Conservation (phyloP, 2,329 filamentous ascomycete species). For the Graphilbum sp. region DNA sequence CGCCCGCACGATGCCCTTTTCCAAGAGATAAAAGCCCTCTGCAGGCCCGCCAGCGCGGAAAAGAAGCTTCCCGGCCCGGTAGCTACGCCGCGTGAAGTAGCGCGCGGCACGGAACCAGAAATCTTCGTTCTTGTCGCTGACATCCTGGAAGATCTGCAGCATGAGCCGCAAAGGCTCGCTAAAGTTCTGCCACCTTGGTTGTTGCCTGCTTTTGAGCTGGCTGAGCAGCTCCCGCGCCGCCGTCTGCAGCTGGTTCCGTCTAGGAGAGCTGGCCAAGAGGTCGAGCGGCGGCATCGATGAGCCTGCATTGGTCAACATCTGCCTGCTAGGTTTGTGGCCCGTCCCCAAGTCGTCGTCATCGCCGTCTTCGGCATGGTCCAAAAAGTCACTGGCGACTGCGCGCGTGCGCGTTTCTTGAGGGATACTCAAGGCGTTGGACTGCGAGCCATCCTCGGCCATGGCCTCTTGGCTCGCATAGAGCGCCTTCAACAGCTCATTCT, state of each 20-base stretch:
- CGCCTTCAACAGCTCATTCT: slow-evolving; percentile 79
- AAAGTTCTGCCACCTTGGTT: slow-evolving; percentile 66
- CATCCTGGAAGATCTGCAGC: slow-evolving; percentile 83
- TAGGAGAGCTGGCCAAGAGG: slow-evolving; percentile 57
- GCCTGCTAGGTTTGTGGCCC: slow-evolving; percentile 15
- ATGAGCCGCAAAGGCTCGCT: slow-evolving; percentile 83
- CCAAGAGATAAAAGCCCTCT: slow-evolving; percentile 76
- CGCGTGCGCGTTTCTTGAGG: neutral
- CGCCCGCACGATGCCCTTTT: slow-evolving; percentile 73
- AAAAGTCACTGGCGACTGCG: neutral
- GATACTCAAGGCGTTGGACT: slow-evolving; percentile 13
- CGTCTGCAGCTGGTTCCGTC: slow-evolving; percentile 58
- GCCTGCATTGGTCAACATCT: slow-evolving; percentile 25
- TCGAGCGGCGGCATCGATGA: slow-evolving; percentile 19
- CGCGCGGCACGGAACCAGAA: slow-evolving; percentile 76
- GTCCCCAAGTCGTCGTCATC: neutral
- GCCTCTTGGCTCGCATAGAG: slow-evolving; percentile 57
- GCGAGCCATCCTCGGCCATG: slow-evolving; percentile 14
- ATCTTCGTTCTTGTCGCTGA: slow-evolving; percentile 76
- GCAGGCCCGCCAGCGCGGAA: slow-evolving; percentile 65
- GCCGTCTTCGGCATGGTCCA: neutral
- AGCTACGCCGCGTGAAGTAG: slow-evolving; percentile 60
- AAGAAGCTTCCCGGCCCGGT: slow-evolving; percentile 51
- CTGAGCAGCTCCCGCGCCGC: slow-evolving; percentile 63
- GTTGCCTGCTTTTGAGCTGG: slow-evolving; percentile 41